phyloP scores from a whole-genome alignment of 331 rosid species.

The Stylosanthes scabra region DNA sequence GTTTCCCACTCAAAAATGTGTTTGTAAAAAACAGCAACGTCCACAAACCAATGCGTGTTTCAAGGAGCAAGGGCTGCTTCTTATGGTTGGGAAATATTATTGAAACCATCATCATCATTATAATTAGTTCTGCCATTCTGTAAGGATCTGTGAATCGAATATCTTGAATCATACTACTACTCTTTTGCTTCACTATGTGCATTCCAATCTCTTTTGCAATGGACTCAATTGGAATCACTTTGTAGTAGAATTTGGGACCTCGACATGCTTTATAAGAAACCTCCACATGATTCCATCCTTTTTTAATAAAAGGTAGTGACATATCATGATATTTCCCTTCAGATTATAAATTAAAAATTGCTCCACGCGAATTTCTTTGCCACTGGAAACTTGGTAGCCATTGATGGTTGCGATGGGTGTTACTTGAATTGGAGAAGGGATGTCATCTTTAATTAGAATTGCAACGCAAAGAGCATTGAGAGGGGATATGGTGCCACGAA shows the following conservation, averaged over 20 bases:
- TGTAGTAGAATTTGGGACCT: too few species aligned
- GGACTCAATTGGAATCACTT: neutral
- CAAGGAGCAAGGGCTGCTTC: too few species aligned
- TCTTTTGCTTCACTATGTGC: neutral
- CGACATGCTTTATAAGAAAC: neutral
- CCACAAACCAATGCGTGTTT: too few species aligned
- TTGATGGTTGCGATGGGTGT: neutral
- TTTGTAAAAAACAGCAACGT: too few species aligned
- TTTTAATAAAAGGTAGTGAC: neutral
- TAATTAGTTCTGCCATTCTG: neutral
- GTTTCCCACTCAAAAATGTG: too few species aligned
- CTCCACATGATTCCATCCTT: constrained; percentile 28
- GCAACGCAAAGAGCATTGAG: neutral
- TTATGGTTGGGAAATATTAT: neutral
- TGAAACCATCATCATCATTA: neutral
- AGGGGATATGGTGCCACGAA: neutral
- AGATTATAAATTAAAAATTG: neutral
- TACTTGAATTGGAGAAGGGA: neutral
- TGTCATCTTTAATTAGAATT: neutral
- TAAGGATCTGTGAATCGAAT: neutral
- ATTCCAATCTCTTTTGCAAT: neutral
- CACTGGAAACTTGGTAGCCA: neutral
- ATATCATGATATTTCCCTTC: neutral
- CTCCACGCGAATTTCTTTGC: neutral
- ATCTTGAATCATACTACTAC: neutral